phyloP scores from a whole-genome alignment of 2,329 filamentous ascomycete species.

The Didymella lethalis region DNA sequence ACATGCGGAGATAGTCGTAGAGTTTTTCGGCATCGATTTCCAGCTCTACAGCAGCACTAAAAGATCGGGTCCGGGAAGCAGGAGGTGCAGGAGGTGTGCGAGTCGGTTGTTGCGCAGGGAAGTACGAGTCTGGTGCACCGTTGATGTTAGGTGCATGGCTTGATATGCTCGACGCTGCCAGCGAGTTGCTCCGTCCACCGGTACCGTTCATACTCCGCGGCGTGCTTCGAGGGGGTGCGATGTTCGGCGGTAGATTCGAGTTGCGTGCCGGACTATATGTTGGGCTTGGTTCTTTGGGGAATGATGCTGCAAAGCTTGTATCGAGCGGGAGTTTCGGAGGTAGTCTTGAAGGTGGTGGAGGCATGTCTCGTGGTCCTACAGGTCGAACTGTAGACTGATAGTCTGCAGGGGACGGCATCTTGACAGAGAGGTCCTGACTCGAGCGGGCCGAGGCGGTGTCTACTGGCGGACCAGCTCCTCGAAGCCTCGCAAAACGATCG shows the following conservation, averaged over 20 bases:
- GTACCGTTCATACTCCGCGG: slow-evolving; percentile 68
- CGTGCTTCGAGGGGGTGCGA: slow-evolving; percentile 70
- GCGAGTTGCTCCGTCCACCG: slow-evolving; percentile 63
- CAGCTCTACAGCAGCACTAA: slow-evolving; percentile 63
- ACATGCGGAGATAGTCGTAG: slow-evolving; percentile 72
- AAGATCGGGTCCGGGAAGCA: slow-evolving; percentile 48
- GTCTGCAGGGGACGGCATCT: slow-evolving; percentile 54
- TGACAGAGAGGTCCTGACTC: slow-evolving; percentile 45
- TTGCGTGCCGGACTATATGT: slow-evolving; percentile 82
- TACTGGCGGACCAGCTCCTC: slow-evolving; percentile 30
- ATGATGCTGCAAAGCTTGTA: slow-evolving; percentile 60
- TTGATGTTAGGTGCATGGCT: slow-evolving; percentile 49
- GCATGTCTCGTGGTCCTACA: slow-evolving; percentile 64
- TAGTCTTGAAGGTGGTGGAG: slow-evolving; percentile 43
- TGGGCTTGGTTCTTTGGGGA: slow-evolving; percentile 76
- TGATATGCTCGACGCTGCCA: slow-evolving; percentile 51
- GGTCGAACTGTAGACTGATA: slow-evolving; percentile 46
- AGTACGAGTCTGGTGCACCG: slow-evolving; percentile 53
- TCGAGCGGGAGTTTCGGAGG: slow-evolving; percentile 58
- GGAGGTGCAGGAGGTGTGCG: slow-evolving; percentile 15
- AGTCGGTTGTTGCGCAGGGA: slow-evolving; percentile 42
- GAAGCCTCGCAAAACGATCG: slow-evolving; percentile 51
- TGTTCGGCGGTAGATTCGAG: slow-evolving; percentile 69
- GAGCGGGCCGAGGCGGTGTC: slow-evolving; percentile 34
- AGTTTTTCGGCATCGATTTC: slow-evolving; percentile 75